phyloP scores from a whole-genome alignment of 2,329 filamentous ascomycete genomes.

The Zarea fungicola region DNA sequence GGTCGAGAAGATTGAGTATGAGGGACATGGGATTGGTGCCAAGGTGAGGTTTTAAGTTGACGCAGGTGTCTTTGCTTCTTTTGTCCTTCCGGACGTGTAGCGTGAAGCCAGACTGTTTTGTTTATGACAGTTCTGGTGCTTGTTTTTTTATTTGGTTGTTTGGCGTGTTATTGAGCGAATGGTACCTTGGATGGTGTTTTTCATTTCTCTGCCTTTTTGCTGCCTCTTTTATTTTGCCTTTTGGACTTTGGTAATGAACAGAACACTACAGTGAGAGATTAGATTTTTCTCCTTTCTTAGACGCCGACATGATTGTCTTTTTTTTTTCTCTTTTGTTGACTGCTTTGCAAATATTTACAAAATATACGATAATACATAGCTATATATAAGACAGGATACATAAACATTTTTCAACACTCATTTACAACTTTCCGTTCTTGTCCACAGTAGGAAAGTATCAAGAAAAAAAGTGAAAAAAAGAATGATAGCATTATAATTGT shows the following conservation, averaged over 20 bases:
- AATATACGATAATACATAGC: neutral
- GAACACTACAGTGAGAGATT: no score
- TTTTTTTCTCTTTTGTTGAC: neutral
- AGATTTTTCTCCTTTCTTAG: no score
- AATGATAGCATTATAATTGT: neutral
- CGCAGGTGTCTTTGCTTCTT: neutral
- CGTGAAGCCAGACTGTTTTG: no score
- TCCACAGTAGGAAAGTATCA: neutral
- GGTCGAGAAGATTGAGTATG: conserved; percentile 66
- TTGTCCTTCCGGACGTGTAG: no score
- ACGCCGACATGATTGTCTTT: no score
- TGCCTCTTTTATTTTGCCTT: neutral
- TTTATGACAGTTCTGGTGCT: neutral
- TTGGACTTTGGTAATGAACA: conserved; percentile 3
- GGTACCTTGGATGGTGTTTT: neutral
- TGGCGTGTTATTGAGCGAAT: neutral
- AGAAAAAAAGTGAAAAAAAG: no score
- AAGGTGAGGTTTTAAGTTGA: conserved; percentile 32
- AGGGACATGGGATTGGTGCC: conserved; percentile 65
- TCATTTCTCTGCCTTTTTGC: no score
- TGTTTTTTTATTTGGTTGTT: neutral
- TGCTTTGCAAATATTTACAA: neutral
- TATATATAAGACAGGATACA: no score
- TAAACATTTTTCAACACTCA: neutral
- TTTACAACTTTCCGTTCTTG: neutral